Conservation (phyloP, 805 yeast species). For the Dipodascopsis uninucleata region DNA sequence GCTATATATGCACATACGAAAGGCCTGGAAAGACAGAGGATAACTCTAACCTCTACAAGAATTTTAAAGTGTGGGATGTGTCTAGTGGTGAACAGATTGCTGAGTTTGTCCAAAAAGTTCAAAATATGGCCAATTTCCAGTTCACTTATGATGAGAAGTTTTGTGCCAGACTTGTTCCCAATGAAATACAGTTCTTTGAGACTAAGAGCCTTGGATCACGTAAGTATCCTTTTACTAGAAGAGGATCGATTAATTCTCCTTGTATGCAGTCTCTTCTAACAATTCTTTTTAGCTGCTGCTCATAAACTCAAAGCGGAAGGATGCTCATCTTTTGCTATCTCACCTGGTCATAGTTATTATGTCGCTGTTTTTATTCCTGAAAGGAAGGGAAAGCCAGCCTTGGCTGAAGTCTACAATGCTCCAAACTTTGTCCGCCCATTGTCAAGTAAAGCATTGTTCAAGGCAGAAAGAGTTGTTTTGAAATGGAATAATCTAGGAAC, state of each 20-base stretch:
- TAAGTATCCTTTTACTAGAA: neutral
- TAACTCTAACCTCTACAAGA: constrained; percentile 56
- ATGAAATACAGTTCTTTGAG: constrained; percentile 68
- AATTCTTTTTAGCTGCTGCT: constrained; percentile 51
- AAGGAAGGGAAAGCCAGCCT: constrained; percentile 82
- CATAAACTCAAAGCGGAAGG: constrained; percentile 54
- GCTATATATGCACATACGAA: constrained; percentile 82
- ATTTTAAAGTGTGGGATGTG: constrained; percentile 72
- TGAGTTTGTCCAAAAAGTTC: constrained; percentile 73
- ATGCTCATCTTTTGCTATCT: constrained; percentile 59
- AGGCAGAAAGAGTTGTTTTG: constrained; percentile 89
- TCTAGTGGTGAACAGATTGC: constrained; percentile 47
- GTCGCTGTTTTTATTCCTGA: constrained; percentile 90
- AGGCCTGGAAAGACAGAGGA: constrained; percentile 58
- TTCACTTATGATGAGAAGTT: constrained; percentile 75
- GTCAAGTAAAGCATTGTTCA: constrained; percentile 83
- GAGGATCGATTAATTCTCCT: neutral
- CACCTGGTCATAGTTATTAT: constrained; percentile 87
- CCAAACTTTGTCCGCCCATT: constrained; percentile 75
- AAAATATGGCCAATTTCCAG: constrained; percentile 65
- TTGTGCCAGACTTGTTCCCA: constrained; percentile 56
- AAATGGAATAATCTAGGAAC: constrained; percentile 95
- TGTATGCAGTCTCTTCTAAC: neutral
- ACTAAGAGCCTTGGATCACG: constrained; percentile 38
- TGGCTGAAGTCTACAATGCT: constrained; percentile 75